A percentile compares a stretch with the other conserved stretches of the same genome.
Evolutionary conservation across 2,329 filamentous ascomycete species (phyloP).

Genomic region (Onygenales sp.): DNA sequence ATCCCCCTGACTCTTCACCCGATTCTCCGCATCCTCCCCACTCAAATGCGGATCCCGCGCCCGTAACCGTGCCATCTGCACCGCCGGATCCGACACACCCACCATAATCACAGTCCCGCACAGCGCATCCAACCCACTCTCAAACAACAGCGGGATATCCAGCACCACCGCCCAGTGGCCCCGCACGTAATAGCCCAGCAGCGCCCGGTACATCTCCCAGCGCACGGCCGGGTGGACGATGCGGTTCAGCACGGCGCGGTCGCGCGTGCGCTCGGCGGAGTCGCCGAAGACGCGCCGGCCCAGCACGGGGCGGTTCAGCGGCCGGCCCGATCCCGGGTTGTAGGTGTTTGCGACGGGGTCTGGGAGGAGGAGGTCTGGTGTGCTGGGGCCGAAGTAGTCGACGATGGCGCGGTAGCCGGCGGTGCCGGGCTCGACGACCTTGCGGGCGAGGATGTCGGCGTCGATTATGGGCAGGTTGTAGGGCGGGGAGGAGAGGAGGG

Average conservation of each 20-base stretch:
- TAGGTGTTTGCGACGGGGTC: conserved; percentile 17
- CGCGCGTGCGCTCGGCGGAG: conserved; percentile 56
- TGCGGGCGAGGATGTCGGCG: conserved; percentile 81
- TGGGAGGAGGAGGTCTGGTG: conserved; percentile 72
- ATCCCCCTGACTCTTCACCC: conserved; percentile 79
- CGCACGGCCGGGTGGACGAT: conserved; percentile 92
- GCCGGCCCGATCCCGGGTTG: conserved; percentile 36
- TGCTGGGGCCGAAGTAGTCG: conserved; percentile 67
- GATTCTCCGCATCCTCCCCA: conserved; percentile 76
- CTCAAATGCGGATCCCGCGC: conserved; percentile 68
- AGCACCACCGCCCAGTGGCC: conserved; percentile 85
- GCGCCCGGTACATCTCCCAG: conserved; percentile 65
- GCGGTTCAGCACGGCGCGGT: conserved; percentile 69
- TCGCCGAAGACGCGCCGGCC: conserved; percentile 80
- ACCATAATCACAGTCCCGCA: conserved; percentile 84
- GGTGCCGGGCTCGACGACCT: conserved; percentile 90
- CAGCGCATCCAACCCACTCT: conserved; percentile 73
- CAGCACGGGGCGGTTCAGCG: conserved; percentile 76
- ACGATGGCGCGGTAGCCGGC: conserved; percentile 75
- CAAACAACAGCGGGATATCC: conserved; percentile 86
- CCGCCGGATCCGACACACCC: conserved; percentile 64
- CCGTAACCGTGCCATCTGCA: conserved; percentile 73
- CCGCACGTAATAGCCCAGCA: conserved; percentile 62
- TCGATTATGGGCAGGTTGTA: conserved; percentile 88
- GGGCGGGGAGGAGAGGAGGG: conserved; percentile 66